These are phyloP conservation scores for Colletotrichum musae DNA, from an alignment of 2,329 filamentous ascomycete genomes.

Conservation along the genomic window DNA sequence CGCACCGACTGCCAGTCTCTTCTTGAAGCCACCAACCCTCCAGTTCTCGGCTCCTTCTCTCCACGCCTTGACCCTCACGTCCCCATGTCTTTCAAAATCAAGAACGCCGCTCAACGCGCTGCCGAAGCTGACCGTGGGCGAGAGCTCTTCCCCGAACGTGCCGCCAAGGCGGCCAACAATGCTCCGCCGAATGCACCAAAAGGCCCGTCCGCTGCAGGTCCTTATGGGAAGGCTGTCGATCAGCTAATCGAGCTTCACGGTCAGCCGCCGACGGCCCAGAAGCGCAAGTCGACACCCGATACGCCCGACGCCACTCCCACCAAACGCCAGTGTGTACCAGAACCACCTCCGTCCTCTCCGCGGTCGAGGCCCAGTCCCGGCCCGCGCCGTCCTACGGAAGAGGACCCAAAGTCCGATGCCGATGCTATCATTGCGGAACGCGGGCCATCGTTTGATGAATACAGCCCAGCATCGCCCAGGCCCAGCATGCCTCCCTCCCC, in stretches of 20 bases:
- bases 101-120: not conserved
- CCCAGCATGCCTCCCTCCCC: too few relatives aligned
- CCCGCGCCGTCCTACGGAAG: not conserved
- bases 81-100: slow-evolving; percentile 2
- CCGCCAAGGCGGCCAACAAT: not conserved
- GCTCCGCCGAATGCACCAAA: not conserved
- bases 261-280: not conserved
- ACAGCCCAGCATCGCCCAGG: too few relatives aligned
- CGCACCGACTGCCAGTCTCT: slow-evolving; percentile 3
- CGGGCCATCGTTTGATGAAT: too few relatives aligned
- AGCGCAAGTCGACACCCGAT: slow-evolving; percentile 5
- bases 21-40: not conserved
- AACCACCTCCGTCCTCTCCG: not conserved
- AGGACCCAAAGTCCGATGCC: not conserved
- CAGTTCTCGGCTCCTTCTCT: slow-evolving; percentile 5
- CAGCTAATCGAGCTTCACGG: slow-evolving; percentile 12
- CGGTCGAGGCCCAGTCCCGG: not conserved
- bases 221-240: slow-evolving; percentile 5
- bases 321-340: slow-evolving; percentile 16
- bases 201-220: not conserved
- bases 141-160: too few relatives aligned
- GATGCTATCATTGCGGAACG: not conserved
- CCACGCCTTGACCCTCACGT: not conserved
- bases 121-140: too few relatives aligned
- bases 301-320: not conserved